Conservation (phyloP, 2,329 filamentous ascomycete genomes). For the Colletotrichum melonis region DNA sequence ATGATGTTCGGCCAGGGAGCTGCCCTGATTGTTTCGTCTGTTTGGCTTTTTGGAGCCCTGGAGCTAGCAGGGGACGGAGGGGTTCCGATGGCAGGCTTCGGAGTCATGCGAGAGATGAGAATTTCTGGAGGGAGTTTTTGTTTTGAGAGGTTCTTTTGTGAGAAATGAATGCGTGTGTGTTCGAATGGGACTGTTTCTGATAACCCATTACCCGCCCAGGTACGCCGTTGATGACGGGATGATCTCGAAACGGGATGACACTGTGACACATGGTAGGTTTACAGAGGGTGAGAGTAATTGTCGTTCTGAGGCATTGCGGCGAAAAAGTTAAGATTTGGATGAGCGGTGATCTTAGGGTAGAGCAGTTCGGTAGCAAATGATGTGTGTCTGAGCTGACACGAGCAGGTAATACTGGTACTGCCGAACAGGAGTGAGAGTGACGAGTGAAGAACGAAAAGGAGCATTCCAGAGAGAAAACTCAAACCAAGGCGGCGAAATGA, state of each 20-base stretch:
- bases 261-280: not conserved
- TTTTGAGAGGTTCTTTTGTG: not conserved
- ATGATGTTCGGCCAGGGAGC: not conserved
- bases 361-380: not conserved
- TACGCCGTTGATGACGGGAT: not conserved
- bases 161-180: not conserved
- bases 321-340: not conserved
- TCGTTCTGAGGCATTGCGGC: not conserved
- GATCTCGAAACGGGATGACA: not conserved
- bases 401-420: no score
- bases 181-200: not conserved
- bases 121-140: not conserved
- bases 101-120: slow-evolving; percentile 11
- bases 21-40: slow-evolving; percentile 19
- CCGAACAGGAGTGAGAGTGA: not conserved
- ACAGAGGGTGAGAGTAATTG: not conserved
- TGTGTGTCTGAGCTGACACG: not conserved
- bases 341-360: not conserved
- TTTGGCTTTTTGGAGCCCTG: slow-evolving; percentile 8
- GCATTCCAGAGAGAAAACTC: not conserved
- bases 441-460: not conserved
- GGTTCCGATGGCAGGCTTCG: not conserved
- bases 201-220: not conserved
- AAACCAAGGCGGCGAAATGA: not conserved
- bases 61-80: slow-evolving; percentile 8